Evolutionary conservation across 2,329 filamentous ascomycete genomes (phyloP).

Genomic region (Cladorrhinum sp.): DNA sequence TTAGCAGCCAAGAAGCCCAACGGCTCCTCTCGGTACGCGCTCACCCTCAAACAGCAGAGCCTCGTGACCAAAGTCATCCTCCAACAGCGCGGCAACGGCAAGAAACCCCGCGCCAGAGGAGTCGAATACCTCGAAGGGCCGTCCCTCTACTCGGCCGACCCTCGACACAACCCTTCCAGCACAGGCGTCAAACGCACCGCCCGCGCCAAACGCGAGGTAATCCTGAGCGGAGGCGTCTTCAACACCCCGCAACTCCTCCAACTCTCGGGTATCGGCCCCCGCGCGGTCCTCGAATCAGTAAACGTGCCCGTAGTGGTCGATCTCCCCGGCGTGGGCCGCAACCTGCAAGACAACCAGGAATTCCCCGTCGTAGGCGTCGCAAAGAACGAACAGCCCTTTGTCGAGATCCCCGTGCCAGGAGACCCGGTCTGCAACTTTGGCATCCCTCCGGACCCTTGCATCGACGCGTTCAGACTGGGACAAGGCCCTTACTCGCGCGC

Average conservation of each 20-base stretch:
- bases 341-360: slow-evolving; percentile 47
- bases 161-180: slow-evolving; percentile 27
- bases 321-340: slow-evolving; percentile 50
- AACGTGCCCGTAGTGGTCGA: slow-evolving; percentile 46
- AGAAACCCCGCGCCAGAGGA: slow-evolving; percentile 29
- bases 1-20: slow-evolving; percentile 15
- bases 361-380: slow-evolving; percentile 23
- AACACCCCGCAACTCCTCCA: slow-evolving; percentile 53
- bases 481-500: slow-evolving; percentile 32
- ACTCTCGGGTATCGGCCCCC: slow-evolving; percentile 49
- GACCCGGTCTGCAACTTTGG: slow-evolving; percentile 35
- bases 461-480: slow-evolving; percentile 33
- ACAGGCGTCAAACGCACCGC: slow-evolving; percentile 21
- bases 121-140: slow-evolving; percentile 34
- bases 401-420: slow-evolving; percentile 21
- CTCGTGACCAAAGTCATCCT: slow-evolving; percentile 39
- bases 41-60: slow-evolving; percentile 27
- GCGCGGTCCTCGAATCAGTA: slow-evolving; percentile 40
- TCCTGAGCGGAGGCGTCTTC: slow-evolving; percentile 49
- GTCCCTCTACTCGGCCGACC: slow-evolving; percentile 37
- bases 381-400: slow-evolving; percentile 3
- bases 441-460: slow-evolving; percentile 36
- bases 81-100: slow-evolving; percentile 24
- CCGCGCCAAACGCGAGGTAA: slow-evolving; percentile 42
- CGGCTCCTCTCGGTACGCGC: slow-evolving; percentile 3